Base-by-base conservation (phyloP, 1,284 basidiomycete species). In the Tilletia caries region DNA sequence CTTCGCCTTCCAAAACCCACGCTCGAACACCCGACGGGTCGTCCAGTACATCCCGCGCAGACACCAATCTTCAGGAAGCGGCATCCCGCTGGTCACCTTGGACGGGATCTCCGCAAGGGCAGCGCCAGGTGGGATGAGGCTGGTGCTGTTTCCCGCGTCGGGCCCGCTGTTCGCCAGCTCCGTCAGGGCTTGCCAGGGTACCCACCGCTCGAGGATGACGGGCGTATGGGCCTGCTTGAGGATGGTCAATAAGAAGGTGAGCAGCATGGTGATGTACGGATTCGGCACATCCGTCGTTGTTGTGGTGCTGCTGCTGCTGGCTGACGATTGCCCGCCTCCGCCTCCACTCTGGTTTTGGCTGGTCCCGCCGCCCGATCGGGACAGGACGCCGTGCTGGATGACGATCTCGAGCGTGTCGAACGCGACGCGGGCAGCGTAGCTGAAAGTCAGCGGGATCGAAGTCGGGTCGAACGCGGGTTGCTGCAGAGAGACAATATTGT, bases 21-120 rank as follows among this genome's bases (percentile, higher is more conserved):
- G 88, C 81, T 94, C 92, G 82, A 91, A 96, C 1, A 96, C 89
- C 69, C 89, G 88, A 71, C 92, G 87, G 5, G 92, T 91, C 1
- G 92, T 90, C 95, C 95, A 98, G 73, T 93, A 92, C 89, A 95
- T 91, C 2, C 96, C 96, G 37, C 95, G 88, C 71, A 98, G 84
- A 76, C 92, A 92, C 93, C 94, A 97, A 82, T 98, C 96, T 83
- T 98, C 96, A 0, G 92, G 89, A 2, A 98, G 85, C 0, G 93
- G 91, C 15, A 88, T 85, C 68, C 87, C 89, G 8, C 87, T 77
- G 18, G 84, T 82, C 8, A 87, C 80, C 65, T 85, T 84, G 18
- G 48, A 50, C 20, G 44, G 65, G 20, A 66, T 48, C 25, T 37
- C 32, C 43, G 46, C 46, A 18, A 44, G 13, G 25, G 25, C 46